phyloP scores from a whole-genome alignment of 2,329 filamentous ascomycete species.

The Seiridium cupressi region DNA sequence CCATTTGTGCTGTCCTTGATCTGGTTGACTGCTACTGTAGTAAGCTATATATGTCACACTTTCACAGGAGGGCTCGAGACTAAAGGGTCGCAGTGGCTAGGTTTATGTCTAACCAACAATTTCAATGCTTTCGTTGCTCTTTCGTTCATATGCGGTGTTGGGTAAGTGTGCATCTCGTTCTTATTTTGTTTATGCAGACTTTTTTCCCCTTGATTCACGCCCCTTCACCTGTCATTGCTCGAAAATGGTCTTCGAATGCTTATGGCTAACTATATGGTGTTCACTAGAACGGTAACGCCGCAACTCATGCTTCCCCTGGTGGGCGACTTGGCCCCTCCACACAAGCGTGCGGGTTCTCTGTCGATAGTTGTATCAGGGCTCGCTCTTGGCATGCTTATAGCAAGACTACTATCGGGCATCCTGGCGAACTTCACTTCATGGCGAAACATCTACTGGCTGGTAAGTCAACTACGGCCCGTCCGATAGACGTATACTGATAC shows the following conservation, averaged over 20 bases:
- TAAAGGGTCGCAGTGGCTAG: constrained; percentile 45
- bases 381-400: constrained; percentile 64
- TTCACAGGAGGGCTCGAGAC: not conserved
- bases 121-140: constrained; percentile 59
- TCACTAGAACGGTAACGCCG: constrained; percentile 28
- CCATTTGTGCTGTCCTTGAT: constrained; percentile 62
- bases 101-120: constrained; percentile 58
- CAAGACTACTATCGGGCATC: constrained; percentile 67
- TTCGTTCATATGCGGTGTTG: constrained; percentile 57
- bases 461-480: not conserved
- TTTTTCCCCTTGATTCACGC: not conserved
- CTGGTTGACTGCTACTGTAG: constrained; percentile 60
- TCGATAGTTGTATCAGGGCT: constrained; percentile 66
- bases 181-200: not conserved
- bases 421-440: constrained; percentile 64
- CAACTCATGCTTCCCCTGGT: constrained; percentile 70
- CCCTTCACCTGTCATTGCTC: not conserved
- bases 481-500: not conserved
- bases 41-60: constrained; percentile 27
- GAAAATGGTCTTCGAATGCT: not conserved
- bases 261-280: not conserved
- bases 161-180: constrained; percentile 35
- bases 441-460: constrained; percentile 67
- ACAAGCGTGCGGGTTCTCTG: constrained; percentile 59
- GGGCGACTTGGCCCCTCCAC: constrained; percentile 63